Evolutionary conservation across 2,329 filamentous ascomycete genomes (phyloP), one percentile per base, ranked within the genome.

Genomic region (Monosporascus sp.): DNA sequence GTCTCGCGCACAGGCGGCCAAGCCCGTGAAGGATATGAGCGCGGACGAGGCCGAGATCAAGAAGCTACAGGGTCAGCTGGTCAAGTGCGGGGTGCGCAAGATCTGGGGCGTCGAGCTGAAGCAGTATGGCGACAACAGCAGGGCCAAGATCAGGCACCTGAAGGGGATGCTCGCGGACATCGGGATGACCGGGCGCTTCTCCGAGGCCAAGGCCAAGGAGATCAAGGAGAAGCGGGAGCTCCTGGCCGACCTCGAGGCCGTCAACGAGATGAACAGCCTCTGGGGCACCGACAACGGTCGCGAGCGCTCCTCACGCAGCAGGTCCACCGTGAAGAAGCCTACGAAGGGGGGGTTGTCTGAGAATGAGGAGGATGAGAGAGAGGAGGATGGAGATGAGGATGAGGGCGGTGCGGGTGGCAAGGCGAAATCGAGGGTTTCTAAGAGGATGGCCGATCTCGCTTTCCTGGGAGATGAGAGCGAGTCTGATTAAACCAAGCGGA

Each of bases 51-150:
- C 82, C 3, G 89, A 96, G 68, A 88, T 97, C 66, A 97, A 96
- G 70, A 88, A 85, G 48, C 77, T 97, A 3, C 93, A 97, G 72
- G 82, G 84, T 8, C 90, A 93, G 70, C 80, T 99, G 6, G 73
- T 87, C 46, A 96, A 97, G 70, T 99, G 93, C 64, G 93, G 93
- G 31, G 83, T 97, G 52, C 87, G 90, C 50, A 97, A 97, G 68
- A 82, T 97, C 56, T 99, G 94, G 93, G 82, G 81, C 48, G 84
- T 87, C 58, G 90, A 97, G 70, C 79, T 99, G 27, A 89, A 89
- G 68, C 76, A 84, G 51, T 91, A 82, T 63, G 80, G 79, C 1
- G 81, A 85, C 52, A 88, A 92, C 24, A 67, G 80, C 4, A 87
- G 84, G 55, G 89, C 83, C 48, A 97, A 96, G 75, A 89, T 97